Conservation (phyloP, 805 yeast species). For the Wickerhamomyces canadensis region DNA sequence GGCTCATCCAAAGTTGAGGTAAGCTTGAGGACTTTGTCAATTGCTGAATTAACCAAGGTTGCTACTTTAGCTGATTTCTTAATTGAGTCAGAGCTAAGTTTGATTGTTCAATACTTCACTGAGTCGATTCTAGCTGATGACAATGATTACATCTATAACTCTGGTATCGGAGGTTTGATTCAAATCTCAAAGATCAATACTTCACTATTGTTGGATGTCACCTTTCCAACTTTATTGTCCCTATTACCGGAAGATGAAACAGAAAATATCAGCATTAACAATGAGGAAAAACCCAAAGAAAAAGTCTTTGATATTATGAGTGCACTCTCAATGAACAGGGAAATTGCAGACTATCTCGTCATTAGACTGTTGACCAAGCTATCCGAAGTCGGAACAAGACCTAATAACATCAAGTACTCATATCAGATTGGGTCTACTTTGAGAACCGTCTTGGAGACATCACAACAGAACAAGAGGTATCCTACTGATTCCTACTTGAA, state of each 20-base stretch:
- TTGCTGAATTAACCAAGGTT: slow-evolving; percentile 57
- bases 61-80: slow-evolving; percentile 46
- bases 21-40: slow-evolving; percentile 59
- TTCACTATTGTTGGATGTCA: slow-evolving; percentile 41
- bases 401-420: slow-evolving; percentile 11
- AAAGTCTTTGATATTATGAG: slow-evolving; percentile 21
- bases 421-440: slow-evolving; percentile 16
- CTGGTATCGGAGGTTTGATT: slow-evolving; percentile 51
- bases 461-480: slow-evolving; percentile 13
- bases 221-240: slow-evolving; percentile 46
- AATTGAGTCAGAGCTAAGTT: slow-evolving; percentile 46
- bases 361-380: slow-evolving; percentile 32
- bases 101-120: slow-evolving; percentile 59
- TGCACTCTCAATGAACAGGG: slow-evolving; percentile 26
- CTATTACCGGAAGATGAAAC: slow-evolving; percentile 42
- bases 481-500: slow-evolving; percentile 18
- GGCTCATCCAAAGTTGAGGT: slow-evolving; percentile 64
- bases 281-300: slow-evolving; percentile 21
- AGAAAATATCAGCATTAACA: slow-evolving; percentile 22
- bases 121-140: slow-evolving; percentile 51
- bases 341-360: slow-evolving; percentile 32
- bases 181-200: slow-evolving; percentile 33
- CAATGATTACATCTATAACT: slow-evolving; percentile 46
- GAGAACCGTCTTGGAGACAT: slow-evolving; percentile 18
- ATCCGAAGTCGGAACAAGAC: slow-evolving; percentile 10